Conservation (phyloP, 768 basidiomycete species). For the Lactifluus subvellereus region DNA sequence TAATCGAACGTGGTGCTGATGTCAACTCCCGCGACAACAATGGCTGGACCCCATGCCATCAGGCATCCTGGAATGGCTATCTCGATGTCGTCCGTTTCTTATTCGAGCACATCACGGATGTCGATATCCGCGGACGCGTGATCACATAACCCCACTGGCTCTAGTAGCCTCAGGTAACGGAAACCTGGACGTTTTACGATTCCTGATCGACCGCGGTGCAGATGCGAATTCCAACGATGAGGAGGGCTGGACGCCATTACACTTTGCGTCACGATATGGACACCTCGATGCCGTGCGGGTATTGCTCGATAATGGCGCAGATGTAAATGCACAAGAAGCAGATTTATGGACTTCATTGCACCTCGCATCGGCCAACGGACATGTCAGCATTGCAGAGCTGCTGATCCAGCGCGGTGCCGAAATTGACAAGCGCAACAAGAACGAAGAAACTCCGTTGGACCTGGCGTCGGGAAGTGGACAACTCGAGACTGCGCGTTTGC, state of each 20-base stretch:
- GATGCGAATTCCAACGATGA: background rate
- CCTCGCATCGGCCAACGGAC: background rate
- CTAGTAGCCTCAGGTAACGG: background rate
- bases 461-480: background rate
- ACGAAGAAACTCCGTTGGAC: background rate
- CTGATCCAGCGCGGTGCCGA: background rate
- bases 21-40: no score
- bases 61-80: no score
- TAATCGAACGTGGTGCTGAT: no score
- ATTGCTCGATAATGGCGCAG: background rate
- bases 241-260: background rate
- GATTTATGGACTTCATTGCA: background rate
- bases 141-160: background rate
- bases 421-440: background rate
- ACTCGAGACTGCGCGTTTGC: background rate
- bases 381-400: background rate
- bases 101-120: background rate
- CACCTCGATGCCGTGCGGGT: background rate
- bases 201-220: background rate
- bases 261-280: background rate
- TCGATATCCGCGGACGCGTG: background rate
- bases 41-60: no score
- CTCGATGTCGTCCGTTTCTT: background rate
- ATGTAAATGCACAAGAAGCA: background rate
- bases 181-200: background rate